Base-by-base conservation (phyloP, 2,329 filamentous ascomycete species). In the Colletotrichum chrysophilum region DNA sequence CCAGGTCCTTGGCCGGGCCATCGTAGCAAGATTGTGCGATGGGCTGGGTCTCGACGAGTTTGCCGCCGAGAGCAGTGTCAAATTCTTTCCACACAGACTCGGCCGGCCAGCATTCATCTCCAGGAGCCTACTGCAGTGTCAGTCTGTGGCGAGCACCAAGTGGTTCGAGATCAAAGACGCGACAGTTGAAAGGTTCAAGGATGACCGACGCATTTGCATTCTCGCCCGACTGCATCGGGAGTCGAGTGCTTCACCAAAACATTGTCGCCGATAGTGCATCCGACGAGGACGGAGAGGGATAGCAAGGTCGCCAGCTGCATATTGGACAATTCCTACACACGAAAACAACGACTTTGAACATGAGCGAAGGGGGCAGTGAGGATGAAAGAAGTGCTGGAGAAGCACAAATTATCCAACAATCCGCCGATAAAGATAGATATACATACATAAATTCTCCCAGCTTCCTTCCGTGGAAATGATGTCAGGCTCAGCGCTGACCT, bases 21-120 rank as follows among this genome's bases (percentile, higher is more conserved):
- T 72, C 62, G 61, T 81, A 81, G 75, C 80, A 81, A 2, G 80
- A 79, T n/a, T 68, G 30, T 3, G 80, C 80, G n/a, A 80, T 61
- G 14, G 81, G 80, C 9, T 71, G 55, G 8, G 76, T 79, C 70
- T 79, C 78, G 76, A 81, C 70, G 18, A 82, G 75, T n/a, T 64
- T 75, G 26, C 78, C 79, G 28, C 77, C 79, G 16, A 80, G 66
- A 8, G 43, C 28, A 7, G 30, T 18, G 56, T 79, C 71, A 62
- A 80, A 76, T n/a, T 26, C 24, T n/a, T 67, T 32, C 80, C 80
- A 80, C 9, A 60, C 48, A 4, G 7, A 28, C 1, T 69, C 28
- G 2, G 78, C 72, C 2, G 79, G 80, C 80, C 80, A 81, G 74
- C 76, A 79, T 5, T 38, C n/a, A 13, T 80, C 74, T 4, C 74